Conservation (phyloP, 805 yeast genomes). For the Starmerella potacharoeniae region DNA sequence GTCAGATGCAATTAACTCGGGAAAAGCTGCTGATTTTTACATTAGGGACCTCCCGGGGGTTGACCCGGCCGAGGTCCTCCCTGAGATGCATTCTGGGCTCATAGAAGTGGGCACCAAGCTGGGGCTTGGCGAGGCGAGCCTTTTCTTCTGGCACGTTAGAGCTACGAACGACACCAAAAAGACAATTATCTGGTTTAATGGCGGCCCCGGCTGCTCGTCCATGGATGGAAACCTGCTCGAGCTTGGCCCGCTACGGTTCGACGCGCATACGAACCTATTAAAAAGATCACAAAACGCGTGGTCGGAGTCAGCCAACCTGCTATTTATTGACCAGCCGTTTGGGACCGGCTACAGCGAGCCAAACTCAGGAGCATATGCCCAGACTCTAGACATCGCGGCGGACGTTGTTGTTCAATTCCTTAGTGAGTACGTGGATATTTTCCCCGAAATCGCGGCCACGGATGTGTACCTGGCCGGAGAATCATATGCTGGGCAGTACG, state of each 20-base stretch:
- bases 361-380: conserved; percentile 34
- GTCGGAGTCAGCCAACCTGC: conserved; percentile 65
- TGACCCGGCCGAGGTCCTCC: conserved; percentile 23
- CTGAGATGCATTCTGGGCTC: conserved; percentile 46
- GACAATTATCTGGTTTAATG: conserved; percentile 74
- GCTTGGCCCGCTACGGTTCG: conserved; percentile 72
- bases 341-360: conserved; percentile 83
- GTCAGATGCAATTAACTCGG: conserved; percentile 5
- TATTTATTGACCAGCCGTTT: conserved; percentile 88
- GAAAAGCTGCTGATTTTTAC: conserved; percentile 19
- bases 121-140: conserved; percentile 34
- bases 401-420: conserved; percentile 55
- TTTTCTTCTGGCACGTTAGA: conserved; percentile 69
- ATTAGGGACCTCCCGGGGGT: conserved; percentile 29
- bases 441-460: conserved; percentile 57
- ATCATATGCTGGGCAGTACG: conserved; percentile 93
- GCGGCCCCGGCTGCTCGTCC: conserved; percentile 98
- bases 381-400: conserved; percentile 38
- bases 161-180: conserved; percentile 26
- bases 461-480: conserved; percentile 83
- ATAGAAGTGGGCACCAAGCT: conserved; percentile 44
- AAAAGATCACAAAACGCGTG: conserved; percentile 59
- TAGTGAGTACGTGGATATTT: conserved; percentile 50
- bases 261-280: conserved; percentile 29
- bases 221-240: conserved; percentile 96